phyloP scores from a whole-genome alignment of 495 filamentous ascomycete species.

The Penicillium flavigenum region DNA sequence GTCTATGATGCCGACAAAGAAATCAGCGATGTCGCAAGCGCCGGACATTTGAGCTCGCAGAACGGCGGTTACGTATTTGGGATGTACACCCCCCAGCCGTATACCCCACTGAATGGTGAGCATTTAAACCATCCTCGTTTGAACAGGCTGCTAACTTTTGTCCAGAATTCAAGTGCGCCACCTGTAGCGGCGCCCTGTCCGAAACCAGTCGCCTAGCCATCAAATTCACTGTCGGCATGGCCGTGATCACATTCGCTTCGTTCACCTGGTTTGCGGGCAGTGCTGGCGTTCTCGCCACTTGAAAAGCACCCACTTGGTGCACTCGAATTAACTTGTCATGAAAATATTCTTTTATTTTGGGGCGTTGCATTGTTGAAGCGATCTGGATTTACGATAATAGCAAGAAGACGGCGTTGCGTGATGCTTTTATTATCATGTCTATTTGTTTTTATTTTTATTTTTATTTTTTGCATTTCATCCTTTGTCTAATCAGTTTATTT shows the following conservation, averaged over 20 bases:
- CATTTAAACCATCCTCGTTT: conserved; percentile 20
- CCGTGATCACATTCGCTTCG: conserved; percentile 68
- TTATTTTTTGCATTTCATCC: background rate
- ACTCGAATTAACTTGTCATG: conserved; percentile 18
- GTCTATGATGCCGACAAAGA: conserved; percentile 72
- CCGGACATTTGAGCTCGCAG: conserved; percentile 71
- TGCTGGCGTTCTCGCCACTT: conserved; percentile 55
- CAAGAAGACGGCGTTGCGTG: conserved; percentile 31
- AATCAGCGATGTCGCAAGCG: conserved; percentile 58
- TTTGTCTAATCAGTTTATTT: conserved; percentile 8
- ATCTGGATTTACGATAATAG: conserved; percentile 32
- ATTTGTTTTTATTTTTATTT: no score
- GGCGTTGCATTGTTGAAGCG: conserved; percentile 27
- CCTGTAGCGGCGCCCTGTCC: conserved; percentile 70
- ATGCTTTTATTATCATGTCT: conserved; percentile 17
- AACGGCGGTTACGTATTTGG: conserved; percentile 68
- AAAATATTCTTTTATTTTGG: conserved; percentile 21
- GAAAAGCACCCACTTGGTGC: background rate
- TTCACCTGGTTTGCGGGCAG: conserved; percentile 88
- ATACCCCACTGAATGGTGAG: conserved; percentile 60
- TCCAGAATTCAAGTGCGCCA: conserved; percentile 59
- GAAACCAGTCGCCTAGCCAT: conserved; percentile 64
- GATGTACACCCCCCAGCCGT: conserved; percentile 71
- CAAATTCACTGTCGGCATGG: conserved; percentile 73
- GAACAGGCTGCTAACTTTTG: conserved; percentile 20